phyloP scores from a whole-genome alignment of 1,139 yeast species.

The Kluyveromyces marxianus region DNA sequence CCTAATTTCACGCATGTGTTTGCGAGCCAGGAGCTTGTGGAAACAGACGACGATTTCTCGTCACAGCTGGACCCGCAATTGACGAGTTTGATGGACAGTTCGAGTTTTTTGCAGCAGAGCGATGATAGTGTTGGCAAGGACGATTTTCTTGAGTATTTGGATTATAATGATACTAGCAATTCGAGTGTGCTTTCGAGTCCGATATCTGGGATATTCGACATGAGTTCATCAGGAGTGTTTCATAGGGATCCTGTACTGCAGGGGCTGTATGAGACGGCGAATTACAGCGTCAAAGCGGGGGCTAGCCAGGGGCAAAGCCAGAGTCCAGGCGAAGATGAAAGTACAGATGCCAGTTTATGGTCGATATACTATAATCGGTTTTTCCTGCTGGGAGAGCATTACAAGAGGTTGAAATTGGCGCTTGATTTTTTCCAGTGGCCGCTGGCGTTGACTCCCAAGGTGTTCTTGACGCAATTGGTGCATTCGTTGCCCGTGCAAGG shows the following conservation, averaged over 20 bases:
- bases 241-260: not conserved
- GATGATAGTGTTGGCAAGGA: constrained; percentile 2
- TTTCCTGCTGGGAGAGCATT: constrained; percentile 59
- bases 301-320: too few relatives aligned
- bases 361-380: constrained; percentile 35
- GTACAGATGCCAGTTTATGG: constrained; percentile 8
- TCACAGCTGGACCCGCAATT: constrained; percentile 2
- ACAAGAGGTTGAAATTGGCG: constrained; percentile 48
- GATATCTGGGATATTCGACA: constrained; percentile 6
- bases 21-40: not conserved
- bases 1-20: constrained; percentile 36
- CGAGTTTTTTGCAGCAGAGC: not conserved
- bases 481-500: constrained; percentile 32
- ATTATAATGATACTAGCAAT: not conserved
- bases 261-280: not conserved
- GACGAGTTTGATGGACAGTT: not conserved
- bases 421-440: constrained; percentile 48
- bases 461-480: constrained; percentile 40
- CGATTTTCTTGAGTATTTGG: not conserved
- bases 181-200: not conserved
- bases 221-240: not conserved
- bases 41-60: not conserved
- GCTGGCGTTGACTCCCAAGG: constrained; percentile 37
- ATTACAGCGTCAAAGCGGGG: too few relatives aligned
- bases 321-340: not conserved